Base-by-base conservation (phyloP, 371 early-diverging fungal genomes). In the Syncephalastrum sp. region DNA sequence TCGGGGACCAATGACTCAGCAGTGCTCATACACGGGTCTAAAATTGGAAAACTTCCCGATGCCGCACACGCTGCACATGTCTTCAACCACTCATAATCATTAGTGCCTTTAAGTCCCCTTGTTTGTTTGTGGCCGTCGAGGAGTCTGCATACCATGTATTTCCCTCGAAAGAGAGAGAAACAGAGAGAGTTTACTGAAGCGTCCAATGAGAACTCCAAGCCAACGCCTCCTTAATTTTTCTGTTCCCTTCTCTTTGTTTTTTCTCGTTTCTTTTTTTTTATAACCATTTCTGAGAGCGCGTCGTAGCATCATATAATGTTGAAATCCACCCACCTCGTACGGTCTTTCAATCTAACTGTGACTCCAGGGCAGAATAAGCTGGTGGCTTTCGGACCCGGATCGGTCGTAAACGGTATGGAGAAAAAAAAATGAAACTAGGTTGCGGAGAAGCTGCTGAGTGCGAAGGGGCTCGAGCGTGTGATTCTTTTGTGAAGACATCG, bases 371-470 rank as follows among this genome's bases (percentile, higher is more conserved):
- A 60, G 24, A 65, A 70, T 42, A 61, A 55, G n/a, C 63, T 70
- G 8, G 66, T 72, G 14, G 76, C 76, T 17, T 75, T 72, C 59
- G 76, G 76, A 4, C 76, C 76, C 47, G 76, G 70, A 27, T 72
- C 76, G 1, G 60, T 72, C 14, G 50, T 75, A 13, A 75, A 70
- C 54, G 76, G 76, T 75, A 66, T 42, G 60, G 65, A 43, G 56
- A 14, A 50, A 51, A 8, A 3, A 23, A 46, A 27, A n/a, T 42
- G 25, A n/a, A 41, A 44, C 23, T 24, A 17, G 38, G 8, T 12
- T 33, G 38, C 38, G 38, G 38, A 33, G 38, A 6, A 12, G 38
- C 38, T 10, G 38, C 27, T 27, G 38, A 33, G 38, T 33, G 8
- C 12, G 38, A 10, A 33, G 38, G 38, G 38, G 38, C 17, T 29